Base-by-base conservation (phyloP, 2,329 filamentous ascomycete genomes). In the Elsinoe necatrix region DNA sequence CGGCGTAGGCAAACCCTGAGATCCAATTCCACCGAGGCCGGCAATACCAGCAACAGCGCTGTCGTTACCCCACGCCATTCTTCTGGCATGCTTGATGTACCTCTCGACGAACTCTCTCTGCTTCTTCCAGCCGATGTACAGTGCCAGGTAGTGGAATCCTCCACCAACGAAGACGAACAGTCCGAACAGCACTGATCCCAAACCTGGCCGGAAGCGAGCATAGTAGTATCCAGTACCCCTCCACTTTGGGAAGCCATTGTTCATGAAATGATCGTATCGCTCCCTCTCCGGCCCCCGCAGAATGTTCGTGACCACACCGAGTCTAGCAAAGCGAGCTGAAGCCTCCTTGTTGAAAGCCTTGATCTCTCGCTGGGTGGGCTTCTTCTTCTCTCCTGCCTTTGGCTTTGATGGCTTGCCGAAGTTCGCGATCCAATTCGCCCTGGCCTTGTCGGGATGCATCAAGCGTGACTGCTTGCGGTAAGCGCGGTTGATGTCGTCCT, bases 141-240 rank as follows among this genome's bases (percentile, higher is more conserved):
- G 77, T 14, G 86, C 85, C 51, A 88, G 76, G 73, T 96, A 98
- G 75, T 98, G 93, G 35, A 87, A 85, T 27, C 77, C 87, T 61
- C 93, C 93, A 57, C 91, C 92, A 54, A 87, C 82, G 54, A 89
- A 81, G 61, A 95, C 70, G 71, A 97, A 89, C 39, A 95, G 74
- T 48, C 92, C 91, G 23, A 85, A 60, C 54, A 97, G 72, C 45
- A 95, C 93, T 12, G 87, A 87, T 58, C 89, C 89, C 43, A 97
- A 77, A 7, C 93, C 93, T 1, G 93, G 93, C 18, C 93, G 83
- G 79, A 92, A 96, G 58, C 93, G 85, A 66, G 84, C 84, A 77
- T 98, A 98, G 80, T 97, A 98, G 80, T 98, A 98, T 61, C 93
- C 92, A 43, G 92, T 96, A 58, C 93, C 93, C 75, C 92, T 91